These are phyloP conservation scores for Talaromyces sp. DNA, from an alignment of 2,329 filamentous ascomycete species.

Conservation along the genomic window DNA sequence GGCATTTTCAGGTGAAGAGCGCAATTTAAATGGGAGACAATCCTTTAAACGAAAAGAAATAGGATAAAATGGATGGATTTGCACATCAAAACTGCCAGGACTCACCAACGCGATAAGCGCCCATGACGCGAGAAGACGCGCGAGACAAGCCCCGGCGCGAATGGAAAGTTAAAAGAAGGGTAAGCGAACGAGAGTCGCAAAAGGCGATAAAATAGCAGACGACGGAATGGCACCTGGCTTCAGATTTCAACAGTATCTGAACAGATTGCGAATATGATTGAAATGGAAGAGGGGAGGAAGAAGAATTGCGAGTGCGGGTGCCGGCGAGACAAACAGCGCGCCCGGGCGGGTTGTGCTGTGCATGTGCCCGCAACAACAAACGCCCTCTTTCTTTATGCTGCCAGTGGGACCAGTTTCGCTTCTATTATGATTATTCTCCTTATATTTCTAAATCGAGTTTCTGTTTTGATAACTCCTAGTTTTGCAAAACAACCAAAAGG, in stretches of 20 bases:
- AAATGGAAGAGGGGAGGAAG: not conserved
- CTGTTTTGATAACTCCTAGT: not conserved
- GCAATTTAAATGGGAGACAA: not conserved
- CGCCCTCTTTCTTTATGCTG: not conserved
- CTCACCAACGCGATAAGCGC: slow-evolving; percentile 24
- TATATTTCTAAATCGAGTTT: not conserved
- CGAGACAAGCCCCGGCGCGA: not conserved
- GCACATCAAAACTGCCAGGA: not conserved
- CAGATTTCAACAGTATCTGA: not conserved
- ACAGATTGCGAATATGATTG: not conserved
- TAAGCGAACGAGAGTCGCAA: not conserved
- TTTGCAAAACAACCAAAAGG: not conserved
- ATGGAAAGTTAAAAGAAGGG: not conserved
- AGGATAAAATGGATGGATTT: not conserved
- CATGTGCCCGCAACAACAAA: not conserved
- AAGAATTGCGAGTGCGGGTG: not conserved
- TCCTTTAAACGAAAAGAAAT: not conserved
- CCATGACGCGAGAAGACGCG: slow-evolving; percentile 14
- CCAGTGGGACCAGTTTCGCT: not conserved
- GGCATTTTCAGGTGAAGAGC: not conserved
- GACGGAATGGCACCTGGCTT: not conserved
- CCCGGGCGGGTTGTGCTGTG: not conserved
- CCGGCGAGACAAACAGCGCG: not conserved
- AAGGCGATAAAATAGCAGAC: not conserved
- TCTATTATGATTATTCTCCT: not conserved